Percentiles rank a stretch among this genome's conserved stretches.
These are phyloP conservation scores for Stephanocyclus meneghinianus DNA, from an alignment of 352 stramenopile genomes.

Conservation along the genomic window DNA sequence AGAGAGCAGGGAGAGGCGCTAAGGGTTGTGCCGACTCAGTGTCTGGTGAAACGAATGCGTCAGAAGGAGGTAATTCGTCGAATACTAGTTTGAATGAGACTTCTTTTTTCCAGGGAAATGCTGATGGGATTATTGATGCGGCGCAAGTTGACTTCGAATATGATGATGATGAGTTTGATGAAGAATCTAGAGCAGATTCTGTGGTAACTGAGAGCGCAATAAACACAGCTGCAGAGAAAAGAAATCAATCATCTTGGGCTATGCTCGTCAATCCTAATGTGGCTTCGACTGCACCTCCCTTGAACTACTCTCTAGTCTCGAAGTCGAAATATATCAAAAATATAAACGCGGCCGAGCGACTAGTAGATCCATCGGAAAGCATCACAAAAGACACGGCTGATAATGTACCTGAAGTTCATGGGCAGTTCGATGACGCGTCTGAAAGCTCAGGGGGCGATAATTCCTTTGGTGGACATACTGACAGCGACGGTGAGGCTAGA, in stretches of 20 bases:
- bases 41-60: neutral
- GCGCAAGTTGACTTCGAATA: slow-evolving; percentile 42
- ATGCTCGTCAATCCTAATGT: slow-evolving; percentile 61
- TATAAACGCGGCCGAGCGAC: neutral
- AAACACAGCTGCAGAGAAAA: neutral
- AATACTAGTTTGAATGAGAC: neutral
- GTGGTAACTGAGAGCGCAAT: neutral
- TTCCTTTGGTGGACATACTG: slow-evolving; percentile 17
- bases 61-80: neutral
- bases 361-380: neutral
- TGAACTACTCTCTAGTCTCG: slow-evolving; percentile 29
- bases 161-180: slow-evolving; percentile 41
- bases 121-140: slow-evolving; percentile 49
- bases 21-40: slow-evolving; percentile 5
- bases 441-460: slow-evolving; percentile 28
- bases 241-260: slow-evolving; percentile 54
- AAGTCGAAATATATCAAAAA: neutral
- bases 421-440: slow-evolving; percentile 76
- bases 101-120: slow-evolving; percentile 40
- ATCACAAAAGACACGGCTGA: neutral
- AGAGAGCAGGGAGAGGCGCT: slow-evolving; percentile 5
- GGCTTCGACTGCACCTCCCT: slow-evolving; percentile 18
- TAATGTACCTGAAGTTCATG: slow-evolving; percentile 13
- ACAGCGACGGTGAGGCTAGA: slow-evolving; percentile 38
- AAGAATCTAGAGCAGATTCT: slow-evolving; percentile 8